Percentiles rank a stretch among this genome's conserved stretches.
Evolutionary conservation across 495 filamentous ascomycete genomes (phyloP).

Genomic region (Podospora sp.): DNA sequence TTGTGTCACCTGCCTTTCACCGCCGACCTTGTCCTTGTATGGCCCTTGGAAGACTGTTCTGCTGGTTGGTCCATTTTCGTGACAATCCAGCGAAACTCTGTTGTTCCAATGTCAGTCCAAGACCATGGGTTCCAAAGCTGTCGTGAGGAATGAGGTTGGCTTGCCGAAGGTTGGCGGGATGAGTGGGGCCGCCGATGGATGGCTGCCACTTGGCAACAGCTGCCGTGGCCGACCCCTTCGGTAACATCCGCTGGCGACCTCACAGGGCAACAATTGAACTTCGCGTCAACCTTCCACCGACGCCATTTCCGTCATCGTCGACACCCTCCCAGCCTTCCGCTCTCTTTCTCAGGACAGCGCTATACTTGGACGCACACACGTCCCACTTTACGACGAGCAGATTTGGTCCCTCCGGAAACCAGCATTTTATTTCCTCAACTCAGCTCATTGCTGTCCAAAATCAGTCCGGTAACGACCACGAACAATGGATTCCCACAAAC

Average conservation of each 20-base stretch:
- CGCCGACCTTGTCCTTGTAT: conserved; percentile 44
- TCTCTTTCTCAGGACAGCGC: too few species aligned
- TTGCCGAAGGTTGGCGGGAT: neutral
- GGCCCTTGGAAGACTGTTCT: conserved; percentile 34
- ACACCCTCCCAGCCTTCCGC: too few species aligned
- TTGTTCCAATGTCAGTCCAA: neutral
- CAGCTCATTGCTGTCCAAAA: too few species aligned
- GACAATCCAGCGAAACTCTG: neutral
- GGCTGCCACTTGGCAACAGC: neutral
- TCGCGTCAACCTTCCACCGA: too few species aligned
- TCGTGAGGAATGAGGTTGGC: neutral
- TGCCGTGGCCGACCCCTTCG: neutral
- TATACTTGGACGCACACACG: too few species aligned
- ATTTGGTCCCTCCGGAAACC: too few species aligned
- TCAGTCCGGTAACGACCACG: too few species aligned
- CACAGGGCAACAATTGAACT: neutral
- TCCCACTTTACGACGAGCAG: too few species aligned
- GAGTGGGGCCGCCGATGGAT: neutral
- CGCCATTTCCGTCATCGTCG: too few species aligned
- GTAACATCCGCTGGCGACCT: neutral
- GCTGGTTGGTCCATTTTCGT: conserved; percentile 38
- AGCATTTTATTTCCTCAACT: too few species aligned
- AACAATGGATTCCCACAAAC: neutral
- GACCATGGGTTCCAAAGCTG: neutral
- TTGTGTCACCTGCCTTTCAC: conserved; percentile 39